A percentile compares a stretch with the other conserved stretches of the same genome.
These are phyloP conservation scores for Talaromyces marneffei DNA, from an alignment of 2,329 filamentous ascomycete genomes.

Conservation along the genomic window DNA sequence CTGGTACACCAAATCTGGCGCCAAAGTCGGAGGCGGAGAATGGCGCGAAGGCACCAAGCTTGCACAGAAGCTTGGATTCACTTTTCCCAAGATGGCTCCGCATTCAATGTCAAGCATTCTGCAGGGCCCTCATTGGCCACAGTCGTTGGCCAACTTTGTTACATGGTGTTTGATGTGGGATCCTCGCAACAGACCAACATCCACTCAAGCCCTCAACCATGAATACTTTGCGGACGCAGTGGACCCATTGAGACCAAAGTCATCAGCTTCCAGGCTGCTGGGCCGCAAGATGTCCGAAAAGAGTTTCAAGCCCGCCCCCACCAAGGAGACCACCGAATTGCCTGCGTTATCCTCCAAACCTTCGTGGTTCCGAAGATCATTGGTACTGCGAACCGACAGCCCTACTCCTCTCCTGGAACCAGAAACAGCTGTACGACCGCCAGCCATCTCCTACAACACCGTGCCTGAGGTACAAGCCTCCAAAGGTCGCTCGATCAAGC, in stretches of 20 bases:
- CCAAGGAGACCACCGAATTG: slow-evolving; percentile 57
- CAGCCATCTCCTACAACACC: slow-evolving; percentile 39
- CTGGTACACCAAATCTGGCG: slow-evolving; percentile 91
- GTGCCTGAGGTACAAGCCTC: slow-evolving; percentile 38
- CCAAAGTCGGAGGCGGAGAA: slow-evolving; percentile 85
- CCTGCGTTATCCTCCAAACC: slow-evolving; percentile 68
- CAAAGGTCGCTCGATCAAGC: slow-evolving; percentile 63
- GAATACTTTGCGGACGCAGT: slow-evolving; percentile 92
- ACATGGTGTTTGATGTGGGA: slow-evolving; percentile 99
- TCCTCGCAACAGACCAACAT: slow-evolving; percentile 83
- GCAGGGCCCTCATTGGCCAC: slow-evolving; percentile 83
- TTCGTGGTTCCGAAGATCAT: slow-evolving; percentile 94
- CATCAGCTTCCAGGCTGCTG: slow-evolving; percentile 74
- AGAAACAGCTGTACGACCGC: slow-evolving; percentile 33
- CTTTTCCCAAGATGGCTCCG: slow-evolving; percentile 97
- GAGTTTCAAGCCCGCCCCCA: slow-evolving; percentile 50
- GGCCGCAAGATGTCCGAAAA: slow-evolving; percentile 88
- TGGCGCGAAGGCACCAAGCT: slow-evolving; percentile 93
- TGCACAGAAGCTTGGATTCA: slow-evolving; percentile 94
- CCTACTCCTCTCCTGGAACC: slow-evolving; percentile 53
- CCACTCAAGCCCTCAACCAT: slow-evolving; percentile 86
- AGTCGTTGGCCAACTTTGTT: slow-evolving; percentile 82
- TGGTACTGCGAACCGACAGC: slow-evolving; percentile 73
- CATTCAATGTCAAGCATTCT: slow-evolving; percentile 94
- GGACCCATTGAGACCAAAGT: slow-evolving; percentile 88